phyloP scores from a whole-genome alignment of 2,329 filamentous ascomycete genomes.

The Diaporthe citriasiana region DNA sequence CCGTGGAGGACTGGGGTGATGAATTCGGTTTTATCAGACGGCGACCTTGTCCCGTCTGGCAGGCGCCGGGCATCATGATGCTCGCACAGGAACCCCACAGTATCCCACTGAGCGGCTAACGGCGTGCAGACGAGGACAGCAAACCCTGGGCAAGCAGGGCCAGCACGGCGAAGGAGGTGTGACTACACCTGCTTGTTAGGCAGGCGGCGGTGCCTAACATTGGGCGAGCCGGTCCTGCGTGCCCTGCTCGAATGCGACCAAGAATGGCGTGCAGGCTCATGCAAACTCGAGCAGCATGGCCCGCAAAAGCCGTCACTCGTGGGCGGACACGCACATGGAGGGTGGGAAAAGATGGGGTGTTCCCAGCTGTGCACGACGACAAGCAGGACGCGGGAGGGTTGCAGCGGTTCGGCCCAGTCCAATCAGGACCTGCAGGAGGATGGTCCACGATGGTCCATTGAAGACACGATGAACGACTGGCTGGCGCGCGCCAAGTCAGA shows the following conservation, averaged over 20 bases:
- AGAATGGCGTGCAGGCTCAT: conserved; percentile 35
- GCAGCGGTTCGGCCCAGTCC: conserved; percentile 28
- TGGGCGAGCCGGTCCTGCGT: conserved; percentile 29
- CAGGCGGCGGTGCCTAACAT: conserved; percentile 35
- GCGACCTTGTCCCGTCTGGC: conserved; percentile 17
- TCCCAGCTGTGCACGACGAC: conserved; percentile 38
- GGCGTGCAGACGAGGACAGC: conserved; percentile 24
- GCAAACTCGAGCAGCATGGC: conserved; percentile 32
- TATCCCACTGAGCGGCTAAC: conserved; percentile 40
- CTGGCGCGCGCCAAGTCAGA: conserved; percentile 42
- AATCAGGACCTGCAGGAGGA: conserved; percentile 37
- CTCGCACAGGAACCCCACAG: conserved; percentile 35
- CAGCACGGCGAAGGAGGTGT: conserved; percentile 39
- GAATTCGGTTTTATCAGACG: conserved; percentile 40
- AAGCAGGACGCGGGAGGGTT: conserved; percentile 37
- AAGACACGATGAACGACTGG: conserved; percentile 39
- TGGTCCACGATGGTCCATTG: conserved; percentile 9
- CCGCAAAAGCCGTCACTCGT: conserved; percentile 16
- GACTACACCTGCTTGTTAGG: conserved; percentile 38
- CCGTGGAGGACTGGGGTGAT: conserved; percentile 39
- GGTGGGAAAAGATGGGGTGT: conserved; percentile 3
- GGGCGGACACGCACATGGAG: conserved; percentile 3
- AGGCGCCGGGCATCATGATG: conserved; percentile 23
- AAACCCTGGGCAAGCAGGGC: conserved; percentile 24
- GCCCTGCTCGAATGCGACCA: conserved; percentile 19